These are phyloP conservation scores for Hirschioporus abietinus DNA, from an alignment of 768 basidiomycete genomes.

Conservation along the genomic window DNA sequence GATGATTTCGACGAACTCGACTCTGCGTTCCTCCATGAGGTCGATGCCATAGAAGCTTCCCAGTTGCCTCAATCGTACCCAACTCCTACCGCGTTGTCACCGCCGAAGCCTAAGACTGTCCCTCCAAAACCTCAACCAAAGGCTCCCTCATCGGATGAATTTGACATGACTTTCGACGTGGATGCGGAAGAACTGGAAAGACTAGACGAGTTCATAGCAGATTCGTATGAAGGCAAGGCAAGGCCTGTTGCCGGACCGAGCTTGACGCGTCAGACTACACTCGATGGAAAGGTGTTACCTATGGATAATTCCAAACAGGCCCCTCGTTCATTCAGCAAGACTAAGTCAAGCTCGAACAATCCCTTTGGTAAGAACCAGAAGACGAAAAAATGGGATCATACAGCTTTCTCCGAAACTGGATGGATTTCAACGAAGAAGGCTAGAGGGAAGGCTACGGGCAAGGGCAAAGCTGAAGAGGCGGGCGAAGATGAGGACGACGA, in stretches of 20 bases:
- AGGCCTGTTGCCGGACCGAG: constrained; percentile 36
- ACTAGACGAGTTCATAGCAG: constrained; percentile 49
- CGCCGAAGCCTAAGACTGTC: constrained; percentile 16
- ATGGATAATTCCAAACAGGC: constrained; percentile 8
- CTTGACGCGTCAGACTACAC: constrained; percentile 12
- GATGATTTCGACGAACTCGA: constrained; percentile 56
- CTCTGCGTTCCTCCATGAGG: constrained; percentile 49
- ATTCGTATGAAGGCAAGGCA: constrained; percentile 37
- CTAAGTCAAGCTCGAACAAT: constrained; percentile 35
- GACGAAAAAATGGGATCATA: constrained; percentile 89
- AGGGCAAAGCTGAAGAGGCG: constrained; percentile 32
- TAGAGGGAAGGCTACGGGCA: constrained; percentile 44
- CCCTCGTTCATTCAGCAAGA: constrained; percentile 17
- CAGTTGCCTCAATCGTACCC: constrained; percentile 23
- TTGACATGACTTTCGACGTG: constrained; percentile 44
- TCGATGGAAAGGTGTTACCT: constrained; percentile 14
- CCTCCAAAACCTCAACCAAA: constrained; percentile 16
- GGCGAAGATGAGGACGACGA: constrained; percentile 46
- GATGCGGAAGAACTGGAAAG: constrained; percentile 49
- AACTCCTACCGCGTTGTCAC: constrained; percentile 5
- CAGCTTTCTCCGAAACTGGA: constrained; percentile 79
- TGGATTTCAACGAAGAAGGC: constrained; percentile 43
- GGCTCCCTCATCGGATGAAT: constrained; percentile 24
- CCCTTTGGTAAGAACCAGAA: constrained; percentile 54
- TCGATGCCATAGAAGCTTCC: constrained; percentile 69